Base-by-base conservation (phyloP, 441 rosid genomes). In the Cnidoscolus chayamansa region DNA sequence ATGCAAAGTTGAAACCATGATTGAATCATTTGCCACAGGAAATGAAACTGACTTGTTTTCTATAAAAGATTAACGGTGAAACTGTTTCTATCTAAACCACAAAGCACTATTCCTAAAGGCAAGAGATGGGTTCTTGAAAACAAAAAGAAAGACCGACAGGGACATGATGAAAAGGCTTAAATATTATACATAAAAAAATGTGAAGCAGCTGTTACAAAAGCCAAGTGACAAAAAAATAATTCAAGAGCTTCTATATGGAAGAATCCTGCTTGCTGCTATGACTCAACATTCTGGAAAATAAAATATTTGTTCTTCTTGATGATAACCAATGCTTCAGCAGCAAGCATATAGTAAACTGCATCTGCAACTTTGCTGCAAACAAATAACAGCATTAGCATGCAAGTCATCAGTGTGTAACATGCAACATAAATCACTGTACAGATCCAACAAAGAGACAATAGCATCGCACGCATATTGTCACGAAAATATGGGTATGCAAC, bases 321-420 rank as follows among this genome's bases (percentile, higher is more conserved):
- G 61, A 10, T 45, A 15, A 17, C 49, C 49, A 45, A 63, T 17
- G 47, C 25, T 51, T 65, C 68, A 2, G 13, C 31, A 45, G 31
- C 35, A 9, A 19, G 13, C 45, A 66, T 2, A 8, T 5, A 65
- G 20, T 0, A 65, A 25, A 7, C 20, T 13, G 45, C 48, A 67
- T 50, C 48, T 50, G n/a, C 47, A 66, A 66, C 58, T 50, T 2
- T 53, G 30, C 56, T 32, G 59, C 70, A 51, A 31, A 35, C 16
- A 20, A 17, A 63, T 19, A 11, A 50, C 1, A 30, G 47, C 45
- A 50, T 12, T 17, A 50, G 7, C 7, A 66, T 35, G 67, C 32
- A 64, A 43, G 16, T 35, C 32, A 37, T 10, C n/a, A 32, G 32
- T 2, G 32, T 47, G 11, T 30, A 6, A 2, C 31, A 7, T 55